These are phyloP conservation scores for Monosporascus sp. DNA, from an alignment of 2,329 filamentous ascomycete genomes.

Conservation along the genomic window DNA sequence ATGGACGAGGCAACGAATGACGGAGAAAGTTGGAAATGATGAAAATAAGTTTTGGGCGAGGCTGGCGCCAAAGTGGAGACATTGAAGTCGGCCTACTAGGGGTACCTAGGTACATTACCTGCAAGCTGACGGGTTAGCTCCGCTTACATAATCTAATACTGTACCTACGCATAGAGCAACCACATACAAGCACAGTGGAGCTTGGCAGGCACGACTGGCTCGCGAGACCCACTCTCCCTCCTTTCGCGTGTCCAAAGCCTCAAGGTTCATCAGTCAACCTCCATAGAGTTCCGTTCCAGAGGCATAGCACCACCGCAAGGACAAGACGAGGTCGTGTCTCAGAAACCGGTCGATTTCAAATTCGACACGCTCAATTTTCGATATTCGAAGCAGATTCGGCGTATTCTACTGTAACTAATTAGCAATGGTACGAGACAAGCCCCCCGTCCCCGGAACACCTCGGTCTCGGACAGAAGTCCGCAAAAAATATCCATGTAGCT, in stretches of 20 bases:
- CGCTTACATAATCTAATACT: too few relatives aligned
- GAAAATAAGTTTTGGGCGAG: neutral
- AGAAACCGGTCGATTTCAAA: neutral
- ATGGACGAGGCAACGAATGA: neutral
- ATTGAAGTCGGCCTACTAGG: neutral
- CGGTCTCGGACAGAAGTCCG: neutral
- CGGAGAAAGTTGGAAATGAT: neutral
- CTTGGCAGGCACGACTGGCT: too few relatives aligned
- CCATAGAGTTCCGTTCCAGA: too few relatives aligned
- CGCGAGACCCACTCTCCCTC: too few relatives aligned
- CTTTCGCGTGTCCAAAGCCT: too few relatives aligned
- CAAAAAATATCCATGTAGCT: neutral
- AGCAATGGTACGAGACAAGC: neutral
- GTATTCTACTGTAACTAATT: neutral
- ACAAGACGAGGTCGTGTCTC: too few relatives aligned
- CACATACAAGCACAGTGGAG: too few relatives aligned
- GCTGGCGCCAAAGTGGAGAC: neutral
- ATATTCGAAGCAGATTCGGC: too few relatives aligned
- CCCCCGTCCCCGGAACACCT: neutral
- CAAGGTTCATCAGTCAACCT: too few relatives aligned
- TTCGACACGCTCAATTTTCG: neutral
- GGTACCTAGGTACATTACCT: neutral
- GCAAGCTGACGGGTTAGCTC: too few relatives aligned
- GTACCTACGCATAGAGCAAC: too few relatives aligned
- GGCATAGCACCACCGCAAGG: too few relatives aligned